These are phyloP conservation scores for Leishmania major DNA, from an alignment of 208 protist species.

Conservation along the genomic window DNA sequence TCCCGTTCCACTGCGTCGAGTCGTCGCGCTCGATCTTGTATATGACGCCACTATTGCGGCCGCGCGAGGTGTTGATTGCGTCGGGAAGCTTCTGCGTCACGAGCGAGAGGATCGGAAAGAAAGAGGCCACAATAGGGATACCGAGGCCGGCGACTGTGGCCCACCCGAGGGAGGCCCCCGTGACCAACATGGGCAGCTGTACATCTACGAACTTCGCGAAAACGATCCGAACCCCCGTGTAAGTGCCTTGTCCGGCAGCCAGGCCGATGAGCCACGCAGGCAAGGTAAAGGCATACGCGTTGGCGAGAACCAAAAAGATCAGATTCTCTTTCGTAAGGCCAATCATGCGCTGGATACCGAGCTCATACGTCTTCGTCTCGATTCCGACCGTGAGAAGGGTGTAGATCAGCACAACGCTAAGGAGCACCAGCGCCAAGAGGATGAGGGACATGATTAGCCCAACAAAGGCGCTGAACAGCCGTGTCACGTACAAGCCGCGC, in stretches of 20 bases:
- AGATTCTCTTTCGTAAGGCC: conserved; percentile 67
- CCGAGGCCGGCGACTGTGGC: conserved; percentile 79
- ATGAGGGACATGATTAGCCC: conserved; percentile 93
- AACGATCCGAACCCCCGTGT: conserved; percentile 35
- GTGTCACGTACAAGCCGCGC: conserved; percentile 37
- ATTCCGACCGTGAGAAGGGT: conserved; percentile 93
- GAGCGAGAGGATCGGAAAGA: conserved; percentile 90
- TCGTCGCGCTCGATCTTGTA: conserved; percentile 68
- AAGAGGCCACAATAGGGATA: conserved; percentile 84
- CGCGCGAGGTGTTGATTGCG: conserved; percentile 78
- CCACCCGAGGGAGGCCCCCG: conserved; percentile 50
- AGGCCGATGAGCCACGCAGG: conserved; percentile 85
- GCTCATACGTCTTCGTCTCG: conserved; percentile 94
- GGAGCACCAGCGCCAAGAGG: conserved; percentile 75
- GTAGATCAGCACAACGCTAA: conserved; percentile 95
- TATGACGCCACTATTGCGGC: conserved; percentile 57
- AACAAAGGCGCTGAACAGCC: conserved; percentile 89
- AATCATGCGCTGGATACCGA: conserved; percentile 94
- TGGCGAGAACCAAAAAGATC: conserved; percentile 55
- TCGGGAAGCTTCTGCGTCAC: conserved; percentile 84
- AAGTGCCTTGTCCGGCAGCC: conserved; percentile 56
- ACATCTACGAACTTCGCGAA: conserved; percentile 53
- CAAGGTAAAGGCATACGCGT: conserved; percentile 78
- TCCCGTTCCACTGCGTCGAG: conserved; percentile 28
- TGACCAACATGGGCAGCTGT: conserved; percentile 39